phyloP scores from a whole-genome alignment of 73 alveolate genomes.

The Tetrahymena borealis region DNA sequence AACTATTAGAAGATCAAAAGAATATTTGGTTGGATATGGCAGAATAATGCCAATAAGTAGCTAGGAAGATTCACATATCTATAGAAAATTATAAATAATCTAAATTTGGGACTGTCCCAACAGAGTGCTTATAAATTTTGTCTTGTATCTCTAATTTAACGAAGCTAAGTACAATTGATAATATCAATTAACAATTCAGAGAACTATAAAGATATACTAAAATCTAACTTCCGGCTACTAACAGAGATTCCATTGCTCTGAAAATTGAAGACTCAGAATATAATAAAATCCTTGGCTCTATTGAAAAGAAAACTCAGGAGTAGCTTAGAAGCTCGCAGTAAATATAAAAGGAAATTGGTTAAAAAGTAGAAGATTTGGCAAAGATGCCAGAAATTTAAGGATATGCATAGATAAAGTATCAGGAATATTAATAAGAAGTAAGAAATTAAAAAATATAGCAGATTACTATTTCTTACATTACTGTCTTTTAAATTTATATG shows the following conservation, averaged over 20 bases:
- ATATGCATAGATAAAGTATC: not conserved
- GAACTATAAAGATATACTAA: not conserved
- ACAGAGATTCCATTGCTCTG: not conserved
- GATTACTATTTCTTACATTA: not conserved
- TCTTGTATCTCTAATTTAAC: not conserved
- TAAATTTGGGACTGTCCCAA: not conserved
- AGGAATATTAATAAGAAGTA: not conserved
- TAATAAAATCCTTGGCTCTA: not conserved
- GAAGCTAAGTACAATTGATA: not conserved
- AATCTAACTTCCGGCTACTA: not conserved
- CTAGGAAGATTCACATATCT: not conserved
- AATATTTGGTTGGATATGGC: not conserved
- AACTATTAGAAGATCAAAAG: not conserved
- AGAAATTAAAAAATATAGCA: too few species aligned
- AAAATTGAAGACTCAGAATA: not conserved
- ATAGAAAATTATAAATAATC: not conserved
- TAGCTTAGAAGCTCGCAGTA: not conserved
- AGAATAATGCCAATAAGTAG: not conserved
- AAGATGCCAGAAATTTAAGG: not conserved
- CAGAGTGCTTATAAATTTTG: not conserved
- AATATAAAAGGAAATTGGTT: not conserved
- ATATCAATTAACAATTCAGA: not conserved
- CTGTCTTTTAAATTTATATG: too few species aligned
- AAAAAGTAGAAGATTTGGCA: not conserved
- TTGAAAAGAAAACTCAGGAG: not conserved